phyloP scores from a whole-genome alignment of 2,329 filamentous ascomycete genomes.

The Ceratocystis cacaofunesta region DNA sequence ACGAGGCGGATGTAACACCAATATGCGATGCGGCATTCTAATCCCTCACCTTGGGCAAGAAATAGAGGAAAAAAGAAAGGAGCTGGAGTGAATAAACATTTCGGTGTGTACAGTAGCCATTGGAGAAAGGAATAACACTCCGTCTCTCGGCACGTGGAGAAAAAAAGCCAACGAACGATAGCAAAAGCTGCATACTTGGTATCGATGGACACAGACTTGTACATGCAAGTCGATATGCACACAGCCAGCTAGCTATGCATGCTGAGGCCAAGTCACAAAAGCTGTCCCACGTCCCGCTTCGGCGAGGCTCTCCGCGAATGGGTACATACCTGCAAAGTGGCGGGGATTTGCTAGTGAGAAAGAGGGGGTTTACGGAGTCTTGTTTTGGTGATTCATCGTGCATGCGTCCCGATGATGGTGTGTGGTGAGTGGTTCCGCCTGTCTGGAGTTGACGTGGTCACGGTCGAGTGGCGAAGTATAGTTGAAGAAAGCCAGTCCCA shows the following conservation, averaged over 20 bases:
- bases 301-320: neutral
- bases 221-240: neutral
- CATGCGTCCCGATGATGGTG: no score
- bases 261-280: neutral
- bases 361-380: neutral
- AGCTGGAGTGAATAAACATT: neutral
- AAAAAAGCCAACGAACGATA: no score
- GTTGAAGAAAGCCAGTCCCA: no score
- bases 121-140: no score
- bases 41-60: neutral
- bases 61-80: neutral
- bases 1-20: slow-evolving; percentile 5
- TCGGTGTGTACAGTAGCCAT: no score
- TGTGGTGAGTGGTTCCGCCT: no score
- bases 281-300: neutral
- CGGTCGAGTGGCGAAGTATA: no score
- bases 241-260: neutral
- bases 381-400: neutral
- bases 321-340: no score
- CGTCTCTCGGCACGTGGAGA: no score
- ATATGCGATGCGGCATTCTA: neutral
- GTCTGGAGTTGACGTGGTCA: no score
- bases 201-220: neutral
- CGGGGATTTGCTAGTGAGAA: no score
- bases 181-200: neutral